These are phyloP conservation scores for Tetracladium marchalianum DNA, from an alignment of 495 filamentous ascomycete genomes.

Conservation along the genomic window DNA sequence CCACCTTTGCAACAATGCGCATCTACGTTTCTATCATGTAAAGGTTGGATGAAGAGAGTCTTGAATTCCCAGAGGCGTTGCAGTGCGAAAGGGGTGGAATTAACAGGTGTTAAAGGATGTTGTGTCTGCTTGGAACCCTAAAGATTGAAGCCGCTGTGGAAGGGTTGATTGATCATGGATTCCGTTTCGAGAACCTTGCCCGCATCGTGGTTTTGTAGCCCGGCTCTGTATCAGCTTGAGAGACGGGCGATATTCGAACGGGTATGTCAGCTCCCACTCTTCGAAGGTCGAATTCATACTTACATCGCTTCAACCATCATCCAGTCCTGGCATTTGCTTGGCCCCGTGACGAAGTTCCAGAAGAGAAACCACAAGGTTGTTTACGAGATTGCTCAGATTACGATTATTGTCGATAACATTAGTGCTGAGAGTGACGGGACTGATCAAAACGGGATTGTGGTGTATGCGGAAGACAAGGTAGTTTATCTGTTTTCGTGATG, in stretches of 20 bases:
- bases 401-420: conserved; percentile 33
- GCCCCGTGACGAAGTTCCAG: conserved; percentile 46
- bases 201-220: conserved; percentile 32
- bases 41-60: too few relatives aligned
- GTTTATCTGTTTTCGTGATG: conserved; percentile 24
- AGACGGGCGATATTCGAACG: conserved; percentile 45
- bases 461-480: conserved; percentile 23
- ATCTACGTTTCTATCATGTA: too few relatives aligned
- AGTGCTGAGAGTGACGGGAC: conserved; percentile 22
- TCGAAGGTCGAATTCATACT: conserved; percentile 36
- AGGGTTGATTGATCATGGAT: conserved; percentile 11
- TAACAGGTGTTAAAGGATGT: too few relatives aligned
- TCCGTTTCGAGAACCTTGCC: conserved; percentile 25
- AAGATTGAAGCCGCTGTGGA: too few relatives aligned
- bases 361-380: conserved; percentile 31
- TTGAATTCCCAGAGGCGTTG: too few relatives aligned
- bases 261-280: conserved; percentile 44
- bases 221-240: conserved; percentile 37
- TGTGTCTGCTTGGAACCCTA: too few relatives aligned
- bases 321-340: conserved; percentile 53
- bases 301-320: conserved; percentile 11
- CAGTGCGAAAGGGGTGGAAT: too few relatives aligned
- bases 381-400: conserved; percentile 47
- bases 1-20: too few relatives aligned
- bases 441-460: conserved; percentile 29